Conservation (phyloP, 2,329 filamentous ascomycete genomes). For the Torrubiellomyces zombiae region DNA sequence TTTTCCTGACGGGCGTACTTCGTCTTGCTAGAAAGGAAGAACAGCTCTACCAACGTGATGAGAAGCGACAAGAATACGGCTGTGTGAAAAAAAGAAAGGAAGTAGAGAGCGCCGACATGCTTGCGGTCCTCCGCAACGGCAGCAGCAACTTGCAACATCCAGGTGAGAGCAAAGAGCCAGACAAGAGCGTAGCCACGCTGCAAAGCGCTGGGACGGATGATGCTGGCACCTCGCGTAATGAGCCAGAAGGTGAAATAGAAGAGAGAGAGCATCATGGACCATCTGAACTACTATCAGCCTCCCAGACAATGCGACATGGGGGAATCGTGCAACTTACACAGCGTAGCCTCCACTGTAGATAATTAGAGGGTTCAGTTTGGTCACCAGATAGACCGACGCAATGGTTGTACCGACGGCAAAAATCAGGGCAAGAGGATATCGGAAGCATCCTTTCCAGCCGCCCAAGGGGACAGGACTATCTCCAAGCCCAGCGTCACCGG, state of each 20-base stretch:
- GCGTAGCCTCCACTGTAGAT: slow-evolving; percentile 80
- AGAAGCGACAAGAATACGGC: slow-evolving; percentile 58
- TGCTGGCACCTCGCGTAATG: slow-evolving; percentile 60
- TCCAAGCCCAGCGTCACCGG: slow-evolving; percentile 39
- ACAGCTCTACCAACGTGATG: slow-evolving; percentile 65
- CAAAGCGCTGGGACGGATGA: slow-evolving; percentile 68
- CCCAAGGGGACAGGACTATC: slow-evolving; percentile 47
- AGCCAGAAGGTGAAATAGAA: slow-evolving; percentile 77
- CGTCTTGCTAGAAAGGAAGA: slow-evolving; percentile 56
- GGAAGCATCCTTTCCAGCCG: slow-evolving; percentile 69
- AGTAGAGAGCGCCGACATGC: slow-evolving; percentile 60
- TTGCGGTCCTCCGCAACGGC: slow-evolving; percentile 64
- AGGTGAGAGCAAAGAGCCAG: slow-evolving; percentile 69
- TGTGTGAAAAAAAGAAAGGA: slow-evolving; percentile 64
- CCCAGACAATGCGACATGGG: background rate
- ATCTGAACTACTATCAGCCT: slow-evolving; percentile 23
- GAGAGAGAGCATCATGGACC: slow-evolving; percentile 70
- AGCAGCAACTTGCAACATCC: slow-evolving; percentile 52
- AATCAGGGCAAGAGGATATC: slow-evolving; percentile 61
- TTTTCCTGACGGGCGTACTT: slow-evolving; percentile 43
- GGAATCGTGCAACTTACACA: slow-evolving; percentile 30
- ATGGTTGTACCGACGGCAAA: slow-evolving; percentile 53
- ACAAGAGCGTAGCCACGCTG: slow-evolving; percentile 66
- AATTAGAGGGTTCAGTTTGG: slow-evolving; percentile 76
- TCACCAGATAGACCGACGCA: slow-evolving; percentile 56